Base-by-base conservation (phyloP, 2,329 filamentous ascomycete genomes). In the Colletotrichum trifolii region DNA sequence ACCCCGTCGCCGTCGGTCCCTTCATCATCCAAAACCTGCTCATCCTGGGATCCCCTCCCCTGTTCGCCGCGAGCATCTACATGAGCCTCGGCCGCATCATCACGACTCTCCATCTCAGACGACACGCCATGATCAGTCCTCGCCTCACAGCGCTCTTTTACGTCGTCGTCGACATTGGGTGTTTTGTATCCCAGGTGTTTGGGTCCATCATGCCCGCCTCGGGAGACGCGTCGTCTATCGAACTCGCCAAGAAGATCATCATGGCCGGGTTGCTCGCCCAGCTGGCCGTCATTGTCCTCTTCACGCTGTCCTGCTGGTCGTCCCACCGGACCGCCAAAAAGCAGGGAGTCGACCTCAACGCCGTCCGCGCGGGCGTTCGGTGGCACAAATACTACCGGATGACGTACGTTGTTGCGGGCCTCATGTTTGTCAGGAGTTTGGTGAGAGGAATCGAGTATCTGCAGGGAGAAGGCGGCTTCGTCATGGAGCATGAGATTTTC, bases 201-300 rank as follows among this genome's bases (percentile, higher is more conserved):
- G 81, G 79, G 2, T 73, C 70, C 2, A 52, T 72, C 35, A 70
- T 72, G 64, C 69, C 71, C 0, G 69, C 69, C 2, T 70, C 70
- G 25, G 70, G 70, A 8, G 60, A 68, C 9, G 40, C 63, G 0
- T 36, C 65, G 6, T 53, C 66, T 12, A 66, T 71, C 1, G 58
- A 63, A 6, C 53, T 62, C 4, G 70, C 67, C 4, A 69, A 65
- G 11, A 71, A 53, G 0, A 65, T 69, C 11, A 72, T 74, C 52
- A 59, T 71, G 11, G 66, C 38, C 3, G 84, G 85, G 3, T 71
- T 87, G 2, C 71, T 81, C 10, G 69, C 85, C 6, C 85, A 87
- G 68, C 77, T 87, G 4, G 38, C 81, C 7, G 80, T 83, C 55
- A 86, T 87, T 61, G 73, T 74, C 9, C 75, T 85, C 45, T 87